A percentile compares a stretch with the other conserved stretches of the same genome.
Evolutionary conservation across 352 stramenopile genomes (phyloP).

Genomic region (Pythium grandisporangium): DNA sequence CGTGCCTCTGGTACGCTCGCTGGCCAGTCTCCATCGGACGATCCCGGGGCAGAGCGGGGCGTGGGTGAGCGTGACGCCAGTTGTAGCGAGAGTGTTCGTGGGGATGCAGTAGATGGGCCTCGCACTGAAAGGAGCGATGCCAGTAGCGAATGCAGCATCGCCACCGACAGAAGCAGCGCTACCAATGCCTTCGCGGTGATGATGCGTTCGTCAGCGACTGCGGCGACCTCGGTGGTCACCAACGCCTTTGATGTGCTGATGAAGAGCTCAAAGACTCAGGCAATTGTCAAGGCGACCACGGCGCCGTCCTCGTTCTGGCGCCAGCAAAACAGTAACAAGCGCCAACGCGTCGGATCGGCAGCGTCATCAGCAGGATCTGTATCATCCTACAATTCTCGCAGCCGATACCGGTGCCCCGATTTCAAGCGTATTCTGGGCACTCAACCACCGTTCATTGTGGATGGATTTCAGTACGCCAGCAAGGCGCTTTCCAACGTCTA

Average conservation of each 20-base stretch:
- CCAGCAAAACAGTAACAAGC: slow-evolving; percentile 7
- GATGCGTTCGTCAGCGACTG: neutral
- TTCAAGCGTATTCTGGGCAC: slow-evolving; percentile 78
- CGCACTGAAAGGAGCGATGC: no score
- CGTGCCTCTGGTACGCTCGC: neutral
- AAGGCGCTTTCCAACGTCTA: slow-evolving; percentile 80
- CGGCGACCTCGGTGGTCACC: slow-evolving; percentile 9
- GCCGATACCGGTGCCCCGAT: slow-evolving; percentile 36
- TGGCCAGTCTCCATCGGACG: neutral
- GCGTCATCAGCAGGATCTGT: slow-evolving; percentile 2
- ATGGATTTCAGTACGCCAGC: slow-evolving; percentile 79
- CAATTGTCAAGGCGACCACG: slow-evolving; percentile 15
- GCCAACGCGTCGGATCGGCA: slow-evolving; percentile 3
- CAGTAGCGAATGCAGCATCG: no score
- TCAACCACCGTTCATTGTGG: slow-evolving; percentile 76
- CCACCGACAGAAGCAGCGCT: slow-evolving; percentile 21
- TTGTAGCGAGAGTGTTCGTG: no score
- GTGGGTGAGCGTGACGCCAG: neutral
- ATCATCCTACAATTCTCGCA: neutral
- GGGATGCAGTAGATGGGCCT: no score
- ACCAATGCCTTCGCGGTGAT: slow-evolving; percentile 55
- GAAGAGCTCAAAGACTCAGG: slow-evolving; percentile 58
- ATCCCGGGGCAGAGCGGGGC: slow-evolving; percentile 1
- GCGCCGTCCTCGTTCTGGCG: slow-evolving; percentile 11
- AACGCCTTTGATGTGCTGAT: slow-evolving; percentile 83